phyloP scores from a whole-genome alignment of 108 stramenopile genomes.

The Pseudonitzschia delicatissima region DNA sequence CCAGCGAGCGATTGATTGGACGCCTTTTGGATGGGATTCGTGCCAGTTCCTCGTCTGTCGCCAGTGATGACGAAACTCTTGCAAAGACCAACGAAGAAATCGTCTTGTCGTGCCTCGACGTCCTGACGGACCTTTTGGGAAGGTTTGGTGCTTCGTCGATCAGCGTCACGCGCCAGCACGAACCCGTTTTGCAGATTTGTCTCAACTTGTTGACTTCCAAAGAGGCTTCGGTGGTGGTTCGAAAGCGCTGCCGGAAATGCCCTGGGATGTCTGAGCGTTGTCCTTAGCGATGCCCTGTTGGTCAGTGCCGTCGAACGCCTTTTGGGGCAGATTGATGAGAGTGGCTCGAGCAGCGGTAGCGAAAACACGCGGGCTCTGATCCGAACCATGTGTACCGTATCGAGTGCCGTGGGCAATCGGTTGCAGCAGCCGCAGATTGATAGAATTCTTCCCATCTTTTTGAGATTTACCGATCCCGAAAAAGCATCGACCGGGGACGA shows the following conservation, averaged over 20 bases:
- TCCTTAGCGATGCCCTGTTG: constrained; percentile 73
- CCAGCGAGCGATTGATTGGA: constrained; percentile 65
- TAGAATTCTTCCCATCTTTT: constrained; percentile 92
- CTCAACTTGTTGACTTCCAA: constrained; percentile 55
- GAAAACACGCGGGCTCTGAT: constrained; percentile 73
- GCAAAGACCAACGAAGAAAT: constrained; percentile 46
- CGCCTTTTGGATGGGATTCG: constrained; percentile 84
- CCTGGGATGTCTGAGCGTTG: constrained; percentile 85
- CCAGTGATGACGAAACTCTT: background rate
- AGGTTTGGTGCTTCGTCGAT: constrained; percentile 80
- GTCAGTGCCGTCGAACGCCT: constrained; percentile 78
- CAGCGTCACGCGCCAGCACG: constrained; percentile 73
- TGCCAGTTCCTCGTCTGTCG: background rate
- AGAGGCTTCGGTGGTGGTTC: constrained; percentile 38
- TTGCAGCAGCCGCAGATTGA: constrained; percentile 87
- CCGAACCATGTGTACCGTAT: constrained; percentile 90
- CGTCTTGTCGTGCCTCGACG: constrained; percentile 81
- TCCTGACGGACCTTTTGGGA: constrained; percentile 86
- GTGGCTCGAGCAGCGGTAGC: background rate
- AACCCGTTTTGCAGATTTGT: constrained; percentile 70
- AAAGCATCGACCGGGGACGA: constrained; percentile 81
- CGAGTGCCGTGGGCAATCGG: constrained; percentile 78
- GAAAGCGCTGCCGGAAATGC: constrained; percentile 93
- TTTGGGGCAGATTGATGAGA: constrained; percentile 66
- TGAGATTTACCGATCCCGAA: constrained; percentile 82